Evolutionary conservation across 1,284 basidiomycete genomes (phyloP).

Genomic region (Sporisorium iseilematis-ciliati): DNA sequence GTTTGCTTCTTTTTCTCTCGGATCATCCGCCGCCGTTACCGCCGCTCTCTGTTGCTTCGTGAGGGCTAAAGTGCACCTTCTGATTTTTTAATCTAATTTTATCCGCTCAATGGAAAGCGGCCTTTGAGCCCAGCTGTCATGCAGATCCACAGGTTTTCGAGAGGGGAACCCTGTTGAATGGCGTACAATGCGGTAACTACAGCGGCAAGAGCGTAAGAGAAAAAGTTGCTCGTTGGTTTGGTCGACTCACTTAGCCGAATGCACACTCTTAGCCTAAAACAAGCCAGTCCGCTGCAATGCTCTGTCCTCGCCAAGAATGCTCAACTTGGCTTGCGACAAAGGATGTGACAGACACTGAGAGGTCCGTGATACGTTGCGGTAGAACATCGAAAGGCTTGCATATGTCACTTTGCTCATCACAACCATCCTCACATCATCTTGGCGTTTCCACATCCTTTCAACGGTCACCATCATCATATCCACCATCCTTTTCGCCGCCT

Average conservation of each 20-base stretch:
- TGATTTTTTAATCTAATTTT: background rate
- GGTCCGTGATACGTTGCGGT: too few species aligned
- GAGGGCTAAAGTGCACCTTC: too few species aligned
- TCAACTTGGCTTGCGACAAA: too few species aligned
- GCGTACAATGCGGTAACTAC: background rate
- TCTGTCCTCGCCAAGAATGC: too few species aligned
- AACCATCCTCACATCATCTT: background rate
- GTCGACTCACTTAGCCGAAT: too few species aligned
- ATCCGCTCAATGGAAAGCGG: background rate
- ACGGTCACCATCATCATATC: background rate
- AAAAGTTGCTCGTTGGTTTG: too few species aligned
- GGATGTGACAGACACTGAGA: too few species aligned
- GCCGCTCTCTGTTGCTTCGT: background rate
- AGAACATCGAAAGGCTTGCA: background rate
- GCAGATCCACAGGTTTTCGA: background rate
- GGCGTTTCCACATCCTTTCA: background rate
- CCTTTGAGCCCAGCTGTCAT: conserved; percentile 2
- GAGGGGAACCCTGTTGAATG: background rate
- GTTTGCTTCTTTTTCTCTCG: background rate
- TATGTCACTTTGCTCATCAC: conserved; percentile 3
- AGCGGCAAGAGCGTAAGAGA: too few species aligned
- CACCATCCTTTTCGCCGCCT: background rate
- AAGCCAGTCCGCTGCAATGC: too few species aligned
- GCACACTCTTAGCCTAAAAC: too few species aligned
- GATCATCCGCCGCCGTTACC: conserved; percentile 7